Evolutionary conservation across 176 grass and related monocot genomes (phyloP).

Genomic region (Olyra latifolia): DNA sequence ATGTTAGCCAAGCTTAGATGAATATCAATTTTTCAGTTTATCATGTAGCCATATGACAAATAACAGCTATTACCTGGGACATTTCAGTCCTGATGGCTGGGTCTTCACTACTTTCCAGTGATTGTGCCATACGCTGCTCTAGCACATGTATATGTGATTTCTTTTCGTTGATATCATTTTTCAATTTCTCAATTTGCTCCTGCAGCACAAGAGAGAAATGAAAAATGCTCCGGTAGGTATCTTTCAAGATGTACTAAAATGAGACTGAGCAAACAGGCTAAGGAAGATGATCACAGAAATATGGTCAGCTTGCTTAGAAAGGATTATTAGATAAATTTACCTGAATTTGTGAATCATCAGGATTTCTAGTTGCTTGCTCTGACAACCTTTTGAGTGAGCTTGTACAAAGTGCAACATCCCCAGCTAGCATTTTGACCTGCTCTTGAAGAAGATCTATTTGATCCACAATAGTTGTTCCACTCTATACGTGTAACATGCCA

Average conservation of each 20-base stretch:
- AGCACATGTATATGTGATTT: conserved; percentile 87
- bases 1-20: conserved; percentile 16
- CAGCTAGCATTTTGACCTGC: conserved; percentile 93
- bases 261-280: not conserved
- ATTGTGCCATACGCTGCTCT: conserved; percentile 82
- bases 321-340: conserved; percentile 42
- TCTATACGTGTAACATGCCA: conserved; percentile 47
- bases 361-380: conserved; percentile 68
- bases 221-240: conserved; percentile 25
- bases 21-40: conserved; percentile 2
- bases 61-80: conserved; percentile 65
- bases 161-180: conserved; percentile 85
- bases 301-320: not conserved
- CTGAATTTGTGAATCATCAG: conserved; percentile 70
- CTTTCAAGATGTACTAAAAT: not conserved
- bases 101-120: conserved; percentile 65
- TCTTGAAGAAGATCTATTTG: conserved; percentile 99
- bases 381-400: conserved; percentile 90
- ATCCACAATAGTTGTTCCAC: conserved; percentile 91
- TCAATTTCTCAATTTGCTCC: conserved; percentile 83
- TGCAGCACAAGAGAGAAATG: conserved; percentile 28
- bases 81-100: conserved; percentile 60
- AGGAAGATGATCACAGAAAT: conserved; percentile 7
- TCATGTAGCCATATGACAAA: not conserved
- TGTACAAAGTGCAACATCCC: conserved; percentile 90